A percentile compares a stretch with the other conserved stretches of the same genome.
Evolutionary conservation across 2,329 filamentous ascomycete genomes (phyloP).

Genomic region (Diaporthe citriasiana): DNA sequence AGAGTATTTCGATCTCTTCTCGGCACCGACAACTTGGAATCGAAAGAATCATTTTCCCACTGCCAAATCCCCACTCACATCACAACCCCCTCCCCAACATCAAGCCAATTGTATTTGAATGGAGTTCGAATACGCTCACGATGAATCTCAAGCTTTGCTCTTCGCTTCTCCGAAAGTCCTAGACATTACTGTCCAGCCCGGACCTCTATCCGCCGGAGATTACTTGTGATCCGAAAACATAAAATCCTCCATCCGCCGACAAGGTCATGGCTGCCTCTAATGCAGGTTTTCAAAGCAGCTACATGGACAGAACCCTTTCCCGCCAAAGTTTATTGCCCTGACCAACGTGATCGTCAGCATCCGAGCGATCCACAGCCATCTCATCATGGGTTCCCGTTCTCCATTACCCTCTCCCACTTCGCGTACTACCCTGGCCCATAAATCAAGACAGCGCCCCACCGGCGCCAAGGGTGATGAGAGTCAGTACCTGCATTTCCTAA

Average conservation of each 20-base stretch:
- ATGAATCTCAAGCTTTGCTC: no score
- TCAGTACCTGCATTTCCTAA: constrained; percentile 44
- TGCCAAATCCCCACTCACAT: no score
- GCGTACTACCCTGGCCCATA: constrained; percentile 47
- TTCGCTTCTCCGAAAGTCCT: no score
- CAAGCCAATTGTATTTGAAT: no score
- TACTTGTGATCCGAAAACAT: neutral
- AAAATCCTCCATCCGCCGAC: neutral
- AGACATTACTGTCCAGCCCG: no score
- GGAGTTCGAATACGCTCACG: no score
- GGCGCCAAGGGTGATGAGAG: constrained; percentile 37
- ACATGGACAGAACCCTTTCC: constrained; percentile 37
- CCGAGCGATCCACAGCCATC: constrained; percentile 45
- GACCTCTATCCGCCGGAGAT: neutral
- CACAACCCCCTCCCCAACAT: no score
- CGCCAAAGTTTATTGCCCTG: constrained; percentile 45
- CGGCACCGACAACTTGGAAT: no score
- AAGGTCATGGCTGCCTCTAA: neutral
- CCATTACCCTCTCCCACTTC: constrained; percentile 45
- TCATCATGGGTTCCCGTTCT: constrained; percentile 48
- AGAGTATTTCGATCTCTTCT: no score
- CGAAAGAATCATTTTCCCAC: no score
- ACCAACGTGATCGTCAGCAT: constrained; percentile 47
- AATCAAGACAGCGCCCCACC: constrained; percentile 40
- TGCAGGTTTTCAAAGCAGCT: constrained; percentile 43